Conservation (phyloP, 1,284 basidiomycete genomes). For the Trichosporon faecale region DNA sequence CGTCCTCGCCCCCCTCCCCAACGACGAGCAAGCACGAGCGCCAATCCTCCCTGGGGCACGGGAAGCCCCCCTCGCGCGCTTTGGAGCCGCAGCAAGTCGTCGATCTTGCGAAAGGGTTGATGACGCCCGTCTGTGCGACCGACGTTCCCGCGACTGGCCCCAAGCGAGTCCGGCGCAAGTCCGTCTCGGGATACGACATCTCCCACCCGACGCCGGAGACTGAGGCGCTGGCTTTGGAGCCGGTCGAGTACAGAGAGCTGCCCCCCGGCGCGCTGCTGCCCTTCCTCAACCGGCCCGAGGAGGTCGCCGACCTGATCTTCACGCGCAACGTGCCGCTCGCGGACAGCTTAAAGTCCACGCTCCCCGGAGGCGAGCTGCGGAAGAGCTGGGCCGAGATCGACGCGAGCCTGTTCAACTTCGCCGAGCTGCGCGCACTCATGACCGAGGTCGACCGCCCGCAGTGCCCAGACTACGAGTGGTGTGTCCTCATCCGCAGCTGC, state of each 20-base stretch:
- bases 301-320: constrained; percentile 42
- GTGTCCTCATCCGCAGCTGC: constrained; percentile 42
- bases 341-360: constrained; percentile 40
- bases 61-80: constrained; percentile 19
- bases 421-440: constrained; percentile 46
- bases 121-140: constrained; percentile 38
- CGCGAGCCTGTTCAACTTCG: constrained; percentile 46
- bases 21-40: not conserved
- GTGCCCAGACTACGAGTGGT: constrained; percentile 48
- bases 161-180: constrained; percentile 40
- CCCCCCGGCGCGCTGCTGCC: constrained; percentile 47
- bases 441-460: constrained; percentile 34
- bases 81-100: constrained; percentile 47
- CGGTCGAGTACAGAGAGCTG: constrained; percentile 50
- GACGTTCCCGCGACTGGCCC: constrained; percentile 31
- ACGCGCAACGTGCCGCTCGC: constrained; percentile 41
- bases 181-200: constrained; percentile 15
- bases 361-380: constrained; percentile 37
- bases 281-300: constrained; percentile 43
- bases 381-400: constrained; percentile 39
- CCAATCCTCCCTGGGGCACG: not conserved
- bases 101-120: constrained; percentile 39
- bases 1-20: constrained; percentile 26
- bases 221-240: constrained; percentile 46
- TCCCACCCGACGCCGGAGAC: constrained; percentile 10